phyloP scores from a whole-genome alignment of 495 filamentous ascomycete genomes.

The Penicillium nucicola region DNA sequence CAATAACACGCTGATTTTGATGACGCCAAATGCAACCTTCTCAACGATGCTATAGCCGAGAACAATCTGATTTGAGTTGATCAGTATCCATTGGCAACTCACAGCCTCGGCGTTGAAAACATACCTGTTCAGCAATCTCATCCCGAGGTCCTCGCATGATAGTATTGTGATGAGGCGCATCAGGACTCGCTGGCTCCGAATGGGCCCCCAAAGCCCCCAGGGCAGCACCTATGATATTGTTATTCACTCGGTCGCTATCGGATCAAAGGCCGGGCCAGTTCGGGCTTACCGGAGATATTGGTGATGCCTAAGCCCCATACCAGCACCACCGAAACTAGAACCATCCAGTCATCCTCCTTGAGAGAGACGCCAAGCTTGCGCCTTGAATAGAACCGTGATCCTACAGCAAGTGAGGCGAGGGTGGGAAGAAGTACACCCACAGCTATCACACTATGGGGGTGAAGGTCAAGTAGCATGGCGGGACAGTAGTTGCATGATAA shows the following conservation, averaged over 20 bases:
- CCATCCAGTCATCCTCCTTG: constrained; percentile 4
- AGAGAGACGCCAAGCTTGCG: background rate
- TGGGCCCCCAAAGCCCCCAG: constrained; percentile 7
- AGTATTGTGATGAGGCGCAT: constrained; percentile 3
- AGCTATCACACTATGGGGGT: constrained; percentile 3
- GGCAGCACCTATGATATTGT: background rate
- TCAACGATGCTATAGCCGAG: constrained; percentile 14
- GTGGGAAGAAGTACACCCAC: constrained; percentile 5
- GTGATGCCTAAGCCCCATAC: constrained; percentile 8
- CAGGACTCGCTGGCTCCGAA: constrained; percentile 1
- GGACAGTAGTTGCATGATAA: background rate
- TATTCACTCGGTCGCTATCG: background rate
- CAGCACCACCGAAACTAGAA: constrained; percentile 1
- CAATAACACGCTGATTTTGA: constrained; percentile 9
- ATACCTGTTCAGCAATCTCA: constrained; percentile 9
- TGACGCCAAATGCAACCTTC: constrained; percentile 10
- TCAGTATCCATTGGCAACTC: too few species aligned
- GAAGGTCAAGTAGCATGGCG: constrained; percentile 3
- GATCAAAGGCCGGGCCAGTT: background rate
- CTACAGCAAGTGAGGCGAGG: background rate
- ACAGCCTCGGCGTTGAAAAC: background rate
- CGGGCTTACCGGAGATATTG: constrained; percentile 1
- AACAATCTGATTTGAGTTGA: constrained; percentile 1
- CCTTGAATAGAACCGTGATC: background rate
- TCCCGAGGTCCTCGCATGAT: constrained; percentile 1